Evolutionary conservation across 441 rosid genomes (phyloP), one percentile per base, ranked within the genome.

Genomic region (Populus trichocarpa): DNA sequence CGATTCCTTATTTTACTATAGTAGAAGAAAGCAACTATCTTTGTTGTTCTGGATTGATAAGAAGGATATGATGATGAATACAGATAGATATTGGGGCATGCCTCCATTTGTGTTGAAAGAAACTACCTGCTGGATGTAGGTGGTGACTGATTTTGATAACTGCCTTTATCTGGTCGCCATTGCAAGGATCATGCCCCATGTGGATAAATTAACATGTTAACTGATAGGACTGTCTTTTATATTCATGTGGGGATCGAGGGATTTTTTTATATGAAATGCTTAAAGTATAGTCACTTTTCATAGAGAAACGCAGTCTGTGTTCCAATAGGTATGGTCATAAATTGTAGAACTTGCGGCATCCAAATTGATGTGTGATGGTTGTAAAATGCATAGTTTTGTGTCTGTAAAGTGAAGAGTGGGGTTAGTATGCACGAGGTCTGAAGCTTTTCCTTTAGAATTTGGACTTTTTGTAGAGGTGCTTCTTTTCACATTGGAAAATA

Each of bases 1-100:
- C 50, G 70, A 74, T 81, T 70, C 33, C 33, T 59, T 76, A 26
- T 66, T 65, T 66, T 66, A 25, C 23, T 6, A 12, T 25, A 26
- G n/a, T n/a, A 8, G 67, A 66, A 40, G 46, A 33, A 33, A 67
- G 11, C 14, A 78, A 40, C 61, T 18, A 4, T 22, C 50, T 73
- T 73, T 6, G 9, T 67, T 79, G 53, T 53, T 66, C 59, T 53
- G 67, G 11, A 78, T 12, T 13, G 25, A 12, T 33, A 32, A 53
- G 64, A 64, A 70, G 53, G 4, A 57, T 50, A 53, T 50, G 35
- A 16, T 76, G 35, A 33, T 46, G 57, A 67, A 1, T 4, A 25
- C 46, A 9, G 28, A 40, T 10, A 3, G 50, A n/a, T 66, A 38
- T 18, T 22, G n/a, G n/a, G 63, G 32, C 9, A 30, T 63, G 14